phyloP scores from a whole-genome alignment of 768 basidiomycete genomes.

The Pulveroboletus frians region DNA sequence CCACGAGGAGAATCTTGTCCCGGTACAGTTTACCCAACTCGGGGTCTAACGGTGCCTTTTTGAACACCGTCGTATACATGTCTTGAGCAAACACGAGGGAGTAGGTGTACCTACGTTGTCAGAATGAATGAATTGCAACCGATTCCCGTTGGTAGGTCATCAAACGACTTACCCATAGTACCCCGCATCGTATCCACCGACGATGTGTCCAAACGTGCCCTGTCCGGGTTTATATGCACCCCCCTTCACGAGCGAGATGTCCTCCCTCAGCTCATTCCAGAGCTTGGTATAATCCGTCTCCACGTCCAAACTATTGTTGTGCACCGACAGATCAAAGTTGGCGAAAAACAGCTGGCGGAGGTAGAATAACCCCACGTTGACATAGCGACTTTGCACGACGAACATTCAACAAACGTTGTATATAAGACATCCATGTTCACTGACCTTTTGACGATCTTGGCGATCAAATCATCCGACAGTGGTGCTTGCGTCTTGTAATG shows the following conservation, averaged over 20 bases:
- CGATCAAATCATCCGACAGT: constrained; percentile 61
- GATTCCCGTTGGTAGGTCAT: neutral
- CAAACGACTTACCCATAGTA: constrained; percentile 50
- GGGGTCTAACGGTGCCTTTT: constrained; percentile 69
- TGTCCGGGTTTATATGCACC: constrained; percentile 60
- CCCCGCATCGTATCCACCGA: constrained; percentile 64
- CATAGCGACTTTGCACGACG: constrained; percentile 52
- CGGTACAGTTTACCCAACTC: constrained; percentile 63
- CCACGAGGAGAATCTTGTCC: constrained; percentile 61
- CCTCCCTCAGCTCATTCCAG: constrained; percentile 71
- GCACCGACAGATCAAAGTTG: constrained; percentile 24
- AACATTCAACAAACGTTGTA: neutral
- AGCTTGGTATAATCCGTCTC: constrained; percentile 66
- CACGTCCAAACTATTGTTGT: constrained; percentile 40
- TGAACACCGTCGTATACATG: constrained; percentile 74
- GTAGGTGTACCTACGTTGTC: constrained; percentile 53
- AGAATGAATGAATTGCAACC: neutral
- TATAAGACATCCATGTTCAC: neutral
- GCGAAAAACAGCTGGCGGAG: constrained; percentile 70
- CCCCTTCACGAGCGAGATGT: constrained; percentile 64
- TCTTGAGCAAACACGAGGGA: constrained; percentile 60
- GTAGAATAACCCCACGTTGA: constrained; percentile 78
- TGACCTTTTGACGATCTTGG: constrained; percentile 75
- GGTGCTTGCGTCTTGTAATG: constrained; percentile 75
- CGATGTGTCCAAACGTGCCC: constrained; percentile 70